Base-by-base conservation (phyloP, 495 filamentous ascomycete species). In the Podospora bellae-mahoneyi region DNA sequence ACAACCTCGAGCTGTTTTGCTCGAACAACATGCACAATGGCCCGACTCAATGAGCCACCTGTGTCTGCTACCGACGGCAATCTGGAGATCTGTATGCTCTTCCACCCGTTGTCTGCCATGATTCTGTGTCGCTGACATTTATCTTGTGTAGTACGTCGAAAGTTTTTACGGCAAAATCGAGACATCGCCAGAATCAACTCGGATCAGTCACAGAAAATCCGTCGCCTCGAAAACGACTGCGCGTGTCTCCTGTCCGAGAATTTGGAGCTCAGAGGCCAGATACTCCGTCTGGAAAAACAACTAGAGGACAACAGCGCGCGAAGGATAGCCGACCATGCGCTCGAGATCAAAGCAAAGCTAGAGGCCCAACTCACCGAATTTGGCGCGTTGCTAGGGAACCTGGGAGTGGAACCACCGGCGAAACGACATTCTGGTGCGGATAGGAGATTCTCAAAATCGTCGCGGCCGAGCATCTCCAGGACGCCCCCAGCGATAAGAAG, bases 121-220 rank as follows among this genome's bases (percentile, higher is more conserved):
- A 58, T 58, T 23, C 9, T 19, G 20, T 16, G 48, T 64, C 9
- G 62, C 69, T 78, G 66, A 76, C 62, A 39, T 13, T 53, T 20
- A 1, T 26, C 56, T 3, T 66, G 13, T 60, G 28, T 69, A 96
- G 93, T 97, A 53, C 94, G 92, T 75, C 83, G 92, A 71, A 87
- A 91, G 74, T 96, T 95, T 75, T 81, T 97, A 60, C 87, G 94
- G 55, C 95, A 99, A 76, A 99, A 99, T 78, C 89, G 93, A 66
- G 95, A 97, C 72, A 93, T 99, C 67, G 93, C 93, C 66, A 85
- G 90, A 74, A 87, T 88, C 69, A 98, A 99, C 80, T 96, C 96
- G 2, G 89, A 88, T 68, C 96, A 97, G 78, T 94, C 92, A 19
- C 83, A 94, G 44, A 91, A 92, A 68, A 97, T 99, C 71, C 91